Conservation (phyloP, 2,329 filamentous ascomycete species). For the Knoxdaviesia capensis region DNA sequence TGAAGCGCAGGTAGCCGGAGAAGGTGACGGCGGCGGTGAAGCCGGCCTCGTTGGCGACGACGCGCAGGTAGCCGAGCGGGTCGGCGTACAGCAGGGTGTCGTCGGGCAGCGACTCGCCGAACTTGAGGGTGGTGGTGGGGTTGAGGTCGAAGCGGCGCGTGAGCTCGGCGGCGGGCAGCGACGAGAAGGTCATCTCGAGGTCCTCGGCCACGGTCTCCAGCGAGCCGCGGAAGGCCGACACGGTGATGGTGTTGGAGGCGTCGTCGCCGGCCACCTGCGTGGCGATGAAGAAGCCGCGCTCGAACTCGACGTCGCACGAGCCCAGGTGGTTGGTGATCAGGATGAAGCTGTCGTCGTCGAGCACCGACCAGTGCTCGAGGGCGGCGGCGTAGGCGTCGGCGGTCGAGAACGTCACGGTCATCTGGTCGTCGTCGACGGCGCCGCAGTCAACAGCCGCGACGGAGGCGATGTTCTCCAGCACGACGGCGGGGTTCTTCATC, state of each 20-base stretch:
- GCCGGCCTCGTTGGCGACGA: slow-evolving; percentile 14
- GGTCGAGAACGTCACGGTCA: slow-evolving; percentile 7
- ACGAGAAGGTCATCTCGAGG: slow-evolving; percentile 9
- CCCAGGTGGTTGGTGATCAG: slow-evolving; percentile 21
- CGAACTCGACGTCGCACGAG: slow-evolving; percentile 17
- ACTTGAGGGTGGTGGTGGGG: slow-evolving; percentile 7
- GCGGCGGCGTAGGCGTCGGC: slow-evolving; percentile 6
- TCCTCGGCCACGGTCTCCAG: slow-evolving; percentile 11
- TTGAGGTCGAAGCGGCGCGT: slow-evolving; percentile 10
- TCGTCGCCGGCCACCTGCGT: slow-evolving; percentile 10
- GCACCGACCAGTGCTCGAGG: slow-evolving; percentile 5
- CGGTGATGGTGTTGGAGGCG: slow-evolving; percentile 11
- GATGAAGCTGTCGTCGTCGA: slow-evolving; percentile 9
- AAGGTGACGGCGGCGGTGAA: slow-evolving; percentile 17
- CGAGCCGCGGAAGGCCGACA: slow-evolving; percentile 12
- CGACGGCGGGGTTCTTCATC: slow-evolving; percentile 7
- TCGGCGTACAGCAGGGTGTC: slow-evolving; percentile 12
- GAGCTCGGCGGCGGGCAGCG: slow-evolving; percentile 8
- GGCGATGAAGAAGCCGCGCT: slow-evolving; percentile 18
- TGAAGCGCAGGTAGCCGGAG: slow-evolving; percentile 21
- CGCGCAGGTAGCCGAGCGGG: slow-evolving; percentile 11
- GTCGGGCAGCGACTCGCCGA: slow-evolving; percentile 7
- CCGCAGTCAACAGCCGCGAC: slow-evolving; percentile 6
- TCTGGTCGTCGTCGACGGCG: slow-evolving; percentile 4
- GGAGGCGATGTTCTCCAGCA: slow-evolving; percentile 7